These are phyloP conservation scores for Fallopia convolvulus DNA, from an alignment of 148 eudicot species.

Conservation along the genomic window DNA sequence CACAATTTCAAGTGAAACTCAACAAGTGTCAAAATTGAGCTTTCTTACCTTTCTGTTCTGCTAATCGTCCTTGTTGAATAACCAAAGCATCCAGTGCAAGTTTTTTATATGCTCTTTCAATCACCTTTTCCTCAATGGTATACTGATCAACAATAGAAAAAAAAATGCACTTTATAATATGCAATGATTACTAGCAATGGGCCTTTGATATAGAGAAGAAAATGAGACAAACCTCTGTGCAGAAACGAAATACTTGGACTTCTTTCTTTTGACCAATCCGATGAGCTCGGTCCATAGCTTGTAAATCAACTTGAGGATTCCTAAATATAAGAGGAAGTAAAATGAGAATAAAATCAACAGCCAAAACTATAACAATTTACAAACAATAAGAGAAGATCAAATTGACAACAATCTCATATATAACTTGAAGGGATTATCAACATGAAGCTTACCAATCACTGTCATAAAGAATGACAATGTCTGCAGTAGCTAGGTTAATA, in stretches of 20 bases:
- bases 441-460: conserved; percentile 62
- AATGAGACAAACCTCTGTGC: conserved; percentile 74
- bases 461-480: conserved; percentile 90
- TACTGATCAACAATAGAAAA: conserved; percentile 37
- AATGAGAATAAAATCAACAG: neutral
- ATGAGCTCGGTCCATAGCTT: conserved; percentile 98
- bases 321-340: conserved; percentile 20
- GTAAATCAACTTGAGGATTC: conserved; percentile 98
- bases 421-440: neutral
- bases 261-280: conserved; percentile 98
- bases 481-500: conserved; percentile 97
- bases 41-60: conserved; percentile 76
- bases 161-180: neutral
- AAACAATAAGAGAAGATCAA: neutral
- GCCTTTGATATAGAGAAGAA: neutral
- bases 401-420: neutral
- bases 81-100: conserved; percentile 99
- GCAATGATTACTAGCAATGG: neutral
- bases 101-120: conserved; percentile 94
- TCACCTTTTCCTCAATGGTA: conserved; percentile 95
- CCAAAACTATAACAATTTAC: neutral
- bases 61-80: conserved; percentile 96
- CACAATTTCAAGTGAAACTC: neutral
- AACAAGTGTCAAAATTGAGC: neutral
- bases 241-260: conserved; percentile 96